Conservation (phyloP, 106 monocot species). For the Allium sativum region DNA sequence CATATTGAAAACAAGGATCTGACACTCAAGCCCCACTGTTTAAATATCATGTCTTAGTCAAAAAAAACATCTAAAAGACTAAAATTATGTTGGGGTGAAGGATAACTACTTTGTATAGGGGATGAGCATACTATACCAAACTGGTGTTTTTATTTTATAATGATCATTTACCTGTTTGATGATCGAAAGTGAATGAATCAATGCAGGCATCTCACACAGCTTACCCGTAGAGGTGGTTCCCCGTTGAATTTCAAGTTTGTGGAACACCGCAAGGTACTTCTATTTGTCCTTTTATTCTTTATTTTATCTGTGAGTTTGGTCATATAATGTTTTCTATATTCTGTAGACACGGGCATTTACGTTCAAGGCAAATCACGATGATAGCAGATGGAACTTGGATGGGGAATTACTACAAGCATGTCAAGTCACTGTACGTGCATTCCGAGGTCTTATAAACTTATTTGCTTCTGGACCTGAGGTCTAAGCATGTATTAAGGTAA, state of each 20-base stretch:
- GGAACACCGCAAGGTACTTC: slow-evolving; percentile 69
- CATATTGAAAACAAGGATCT: no score
- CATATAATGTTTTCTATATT: slow-evolving; percentile 1
- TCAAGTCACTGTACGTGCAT: slow-evolving; percentile 68
- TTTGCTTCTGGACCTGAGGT: slow-evolving; percentile 85
- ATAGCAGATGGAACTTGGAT: slow-evolving; percentile 80
- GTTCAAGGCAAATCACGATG: slow-evolving; percentile 50
- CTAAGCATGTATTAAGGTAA: slow-evolving; percentile 17
- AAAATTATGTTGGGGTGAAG: no score
- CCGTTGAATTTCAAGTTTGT: slow-evolving; percentile 69
- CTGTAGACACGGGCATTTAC: slow-evolving; percentile 65
- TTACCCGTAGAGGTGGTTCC: slow-evolving; percentile 50
- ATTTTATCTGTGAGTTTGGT: not conserved
- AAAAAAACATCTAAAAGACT: no score
- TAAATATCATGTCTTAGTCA: no score
- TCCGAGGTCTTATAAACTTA: slow-evolving; percentile 66
- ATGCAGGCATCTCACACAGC: slow-evolving; percentile 80
- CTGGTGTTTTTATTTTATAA: no score
- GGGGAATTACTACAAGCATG: slow-evolving; percentile 75
- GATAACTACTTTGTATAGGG: no score
- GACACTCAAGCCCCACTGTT: no score
- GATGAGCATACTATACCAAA: no score
- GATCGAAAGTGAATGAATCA: not conserved
- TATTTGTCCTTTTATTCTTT: not conserved
- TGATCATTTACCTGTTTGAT: no score